Evolutionary conservation across 148 eudicot genomes (phyloP), one percentile per base, ranked within the genome.

Genomic region (Rhododendron vialii): DNA sequence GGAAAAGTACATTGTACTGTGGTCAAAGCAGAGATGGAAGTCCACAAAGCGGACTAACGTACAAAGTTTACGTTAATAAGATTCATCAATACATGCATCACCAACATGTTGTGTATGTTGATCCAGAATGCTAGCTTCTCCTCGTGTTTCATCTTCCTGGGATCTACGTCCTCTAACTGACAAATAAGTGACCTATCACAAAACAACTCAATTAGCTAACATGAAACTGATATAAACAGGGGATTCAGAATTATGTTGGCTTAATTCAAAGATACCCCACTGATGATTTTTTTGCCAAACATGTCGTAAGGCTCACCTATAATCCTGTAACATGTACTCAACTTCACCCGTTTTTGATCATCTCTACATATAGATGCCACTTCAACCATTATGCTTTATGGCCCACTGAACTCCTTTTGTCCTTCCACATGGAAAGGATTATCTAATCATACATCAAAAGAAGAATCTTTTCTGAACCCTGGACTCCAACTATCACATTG

Each of bases 71-170:
- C 20, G 81, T 67, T 74, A 63, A 50, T 45, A 50, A 77, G 78
- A 79, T 73, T 81, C 87, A 86, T 35, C 36, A 35, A 87, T 95
- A 95, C 99, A 93, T 95, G 99, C 99, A 97, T 95, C 93, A 97
- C 96, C 89, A 97, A 88, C 35, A 98, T 91, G 88, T 97, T 97
- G 82, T 97, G 99, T 86, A 97, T 89, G 86, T 97, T 97, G 59
- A 95, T 94, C 99, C 99, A 97, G 87, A 96, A 97, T 12, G 99
- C 98, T 83, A 97, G 91, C 92, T 97, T 97, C 88, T 97, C 96
- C 75, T 95, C 98, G 20, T 93, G 93, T 24, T 78, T 91, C 96
- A 97, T 92, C 91, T 90, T 95, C 93, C 83, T 90, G 4, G 95
- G 98, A 88, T 97, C 93, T 75, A 95, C 89, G 63, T 93, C 94